Evolutionary conservation across 1,139 yeast species (phyloP).

Genomic region (Pichia sp.): DNA sequence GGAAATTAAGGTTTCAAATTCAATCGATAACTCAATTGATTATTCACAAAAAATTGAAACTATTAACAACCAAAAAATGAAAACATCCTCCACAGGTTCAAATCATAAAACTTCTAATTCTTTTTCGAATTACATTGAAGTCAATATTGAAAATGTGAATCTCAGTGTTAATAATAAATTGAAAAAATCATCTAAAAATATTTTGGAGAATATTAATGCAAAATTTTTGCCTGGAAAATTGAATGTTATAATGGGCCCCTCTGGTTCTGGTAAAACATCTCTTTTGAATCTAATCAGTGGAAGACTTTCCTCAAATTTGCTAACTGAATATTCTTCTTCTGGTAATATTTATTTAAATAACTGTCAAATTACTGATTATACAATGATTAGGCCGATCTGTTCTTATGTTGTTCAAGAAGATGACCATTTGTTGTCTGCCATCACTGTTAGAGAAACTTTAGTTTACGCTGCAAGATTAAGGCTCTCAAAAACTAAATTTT

Average conservation of each 20-base stretch:
- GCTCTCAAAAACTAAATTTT: slow-evolving; percentile 35
- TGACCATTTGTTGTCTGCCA: slow-evolving; percentile 57
- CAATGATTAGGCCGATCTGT: slow-evolving; percentile 45
- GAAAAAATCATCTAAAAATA: slow-evolving; percentile 27
- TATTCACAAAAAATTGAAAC: slow-evolving; percentile 8
- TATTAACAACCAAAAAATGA: too few relatives aligned
- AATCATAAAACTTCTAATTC: background rate
- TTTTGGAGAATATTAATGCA: slow-evolving; percentile 50
- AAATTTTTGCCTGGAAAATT: slow-evolving; percentile 54
- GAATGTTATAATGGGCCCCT: slow-evolving; percentile 88
- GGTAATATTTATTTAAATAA: slow-evolving; percentile 43
- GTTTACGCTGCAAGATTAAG: slow-evolving; percentile 66
- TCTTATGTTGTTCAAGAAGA: slow-evolving; percentile 80
- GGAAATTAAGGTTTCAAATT: slow-evolving; percentile 24
- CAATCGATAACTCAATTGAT: slow-evolving; percentile 13
- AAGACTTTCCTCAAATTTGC: slow-evolving; percentile 43
- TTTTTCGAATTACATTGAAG: slow-evolving; percentile 8
- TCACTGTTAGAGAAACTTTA: slow-evolving; percentile 75
- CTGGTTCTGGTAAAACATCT: slow-evolving; percentile 83
- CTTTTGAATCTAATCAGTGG: slow-evolving; percentile 62
- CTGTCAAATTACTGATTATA: slow-evolving; percentile 18
- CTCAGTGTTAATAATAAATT: slow-evolving; percentile 20
- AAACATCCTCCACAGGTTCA: too few relatives aligned
- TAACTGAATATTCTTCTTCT: slow-evolving; percentile 29
- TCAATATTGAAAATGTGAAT: slow-evolving; percentile 19